These are phyloP conservation scores for Raphidocelis subcapitata DNA, from an alignment of 139 green algal species.

Conservation along the genomic window DNA sequence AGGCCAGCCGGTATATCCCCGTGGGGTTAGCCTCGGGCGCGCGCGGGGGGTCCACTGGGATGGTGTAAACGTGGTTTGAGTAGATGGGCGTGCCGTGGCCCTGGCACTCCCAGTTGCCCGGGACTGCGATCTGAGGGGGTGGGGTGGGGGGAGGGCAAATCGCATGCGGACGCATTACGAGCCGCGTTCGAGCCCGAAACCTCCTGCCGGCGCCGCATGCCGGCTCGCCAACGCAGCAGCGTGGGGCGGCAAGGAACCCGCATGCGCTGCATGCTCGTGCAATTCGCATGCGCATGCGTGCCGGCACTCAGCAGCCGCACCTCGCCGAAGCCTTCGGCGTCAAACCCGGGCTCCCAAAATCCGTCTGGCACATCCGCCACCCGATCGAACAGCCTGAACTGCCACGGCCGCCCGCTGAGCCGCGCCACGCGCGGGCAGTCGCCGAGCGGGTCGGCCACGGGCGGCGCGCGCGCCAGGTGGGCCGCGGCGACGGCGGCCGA, in stretches of 20 bases:
- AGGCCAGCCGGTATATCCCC: slow-evolving; percentile 81
- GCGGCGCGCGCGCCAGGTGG: slow-evolving; percentile 6
- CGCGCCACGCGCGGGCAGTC: background rate
- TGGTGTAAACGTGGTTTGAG: slow-evolving; percentile 95
- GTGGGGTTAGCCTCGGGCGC: slow-evolving; percentile 90
- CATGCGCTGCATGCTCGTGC: background rate
- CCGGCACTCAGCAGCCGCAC: background rate
- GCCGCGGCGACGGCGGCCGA: slow-evolving; percentile 27
- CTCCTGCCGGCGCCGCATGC: background rate
- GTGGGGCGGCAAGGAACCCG: background rate
- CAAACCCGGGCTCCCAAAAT: slow-evolving; percentile 46
- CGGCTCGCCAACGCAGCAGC: background rate
- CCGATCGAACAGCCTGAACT: slow-evolving; percentile 58
- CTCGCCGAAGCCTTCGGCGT: slow-evolving; percentile 24
- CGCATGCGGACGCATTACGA: background rate
- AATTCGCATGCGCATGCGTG: background rate
- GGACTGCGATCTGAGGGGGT: slow-evolving; percentile 66
- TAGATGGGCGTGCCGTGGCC: slow-evolving; percentile 91
- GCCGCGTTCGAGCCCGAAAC: background rate
- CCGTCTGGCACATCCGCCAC: slow-evolving; percentile 52
- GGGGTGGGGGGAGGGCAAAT: background rate
- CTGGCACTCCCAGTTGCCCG: slow-evolving; percentile 86
- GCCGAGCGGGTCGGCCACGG: background rate
- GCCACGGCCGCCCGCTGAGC: slow-evolving; percentile 61
- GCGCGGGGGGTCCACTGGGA: slow-evolving; percentile 81